Evolutionary conservation across 345 rosid genomes (phyloP).

Genomic region (Ceriops zippeliana): DNA sequence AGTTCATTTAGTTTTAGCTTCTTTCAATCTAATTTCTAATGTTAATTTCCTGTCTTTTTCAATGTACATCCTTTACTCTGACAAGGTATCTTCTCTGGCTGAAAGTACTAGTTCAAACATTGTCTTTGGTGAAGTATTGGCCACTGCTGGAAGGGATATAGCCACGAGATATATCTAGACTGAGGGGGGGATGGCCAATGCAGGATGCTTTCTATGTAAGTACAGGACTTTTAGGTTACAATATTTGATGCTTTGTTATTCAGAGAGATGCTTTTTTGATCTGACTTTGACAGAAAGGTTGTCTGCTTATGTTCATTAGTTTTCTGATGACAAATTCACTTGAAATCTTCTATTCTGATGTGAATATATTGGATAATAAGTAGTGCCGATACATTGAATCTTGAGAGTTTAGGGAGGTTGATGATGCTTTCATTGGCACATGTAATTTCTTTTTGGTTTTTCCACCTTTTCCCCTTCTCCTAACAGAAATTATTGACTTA

Average conservation of each 20-base stretch:
- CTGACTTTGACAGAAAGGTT: not conserved
- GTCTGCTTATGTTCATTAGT: slow-evolving; percentile 1
- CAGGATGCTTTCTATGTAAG: slow-evolving; percentile 93
- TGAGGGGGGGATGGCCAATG: slow-evolving; percentile 99
- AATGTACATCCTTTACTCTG: slow-evolving; percentile 40
- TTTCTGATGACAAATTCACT: not conserved
- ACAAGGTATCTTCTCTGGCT: slow-evolving; percentile 72
- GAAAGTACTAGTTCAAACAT: slow-evolving; percentile 70
- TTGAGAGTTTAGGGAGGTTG: no score
- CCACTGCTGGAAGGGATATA: slow-evolving; percentile 81
- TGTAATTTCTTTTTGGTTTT: no score
- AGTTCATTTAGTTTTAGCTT: slow-evolving; percentile 9
- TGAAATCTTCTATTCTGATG: not conserved
- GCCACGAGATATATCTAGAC: slow-evolving; percentile 89
- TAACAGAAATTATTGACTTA: no score
- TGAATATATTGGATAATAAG: no score
- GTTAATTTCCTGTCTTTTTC: not conserved
- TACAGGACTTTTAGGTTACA: slow-evolving; percentile 11
- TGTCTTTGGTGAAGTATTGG: slow-evolving; percentile 81
- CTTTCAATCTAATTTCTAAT: not conserved
- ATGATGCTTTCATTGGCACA: no score
- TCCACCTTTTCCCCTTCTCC: no score
- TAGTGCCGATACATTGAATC: no score
- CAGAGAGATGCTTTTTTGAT: not conserved
- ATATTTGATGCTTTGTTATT: slow-evolving; percentile 4